A percentile compares a stretch with the other conserved stretches of the same genome.
Conservation (phyloP, 2,329 filamentous ascomycete species). For the Hypoxylon sp. region DNA sequence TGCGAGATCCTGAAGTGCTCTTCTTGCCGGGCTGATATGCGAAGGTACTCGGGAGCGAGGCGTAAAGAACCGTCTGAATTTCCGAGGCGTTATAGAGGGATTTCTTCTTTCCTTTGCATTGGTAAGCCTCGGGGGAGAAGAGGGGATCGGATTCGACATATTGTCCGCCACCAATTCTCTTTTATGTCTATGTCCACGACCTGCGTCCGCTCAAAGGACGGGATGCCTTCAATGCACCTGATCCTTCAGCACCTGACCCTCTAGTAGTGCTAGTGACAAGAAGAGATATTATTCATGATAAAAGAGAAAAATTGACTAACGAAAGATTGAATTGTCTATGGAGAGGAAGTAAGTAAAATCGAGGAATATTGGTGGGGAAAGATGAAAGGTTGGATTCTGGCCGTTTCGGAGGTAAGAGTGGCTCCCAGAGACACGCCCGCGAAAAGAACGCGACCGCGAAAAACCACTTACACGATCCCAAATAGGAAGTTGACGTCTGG, state of each 20-base stretch:
- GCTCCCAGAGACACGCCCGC: slow-evolving; percentile 39
- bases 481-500: slow-evolving; percentile 36
- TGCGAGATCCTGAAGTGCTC: slow-evolving; percentile 60
- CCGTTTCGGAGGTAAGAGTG: slow-evolving; percentile 31
- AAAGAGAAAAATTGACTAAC: not conserved
- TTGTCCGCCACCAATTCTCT: slow-evolving; percentile 25
- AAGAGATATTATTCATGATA: slow-evolving; percentile 18
- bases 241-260: slow-evolving; percentile 21
- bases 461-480: slow-evolving; percentile 45
- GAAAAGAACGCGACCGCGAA: slow-evolving; percentile 44
- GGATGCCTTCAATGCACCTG: slow-evolving; percentile 18
- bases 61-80: slow-evolving; percentile 69
- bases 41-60: slow-evolving; percentile 61
- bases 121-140: slow-evolving; percentile 49
- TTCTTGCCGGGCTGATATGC: slow-evolving; percentile 57
- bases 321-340: slow-evolving; percentile 1
- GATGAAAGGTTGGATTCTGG: slow-evolving; percentile 27
- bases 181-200: slow-evolving; percentile 13
- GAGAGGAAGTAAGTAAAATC: slow-evolving; percentile 6
- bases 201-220: slow-evolving; percentile 18
- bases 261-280: slow-evolving; percentile 1
- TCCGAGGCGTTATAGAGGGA: slow-evolving; percentile 68
- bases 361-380: slow-evolving; percentile 21
- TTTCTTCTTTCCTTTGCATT: slow-evolving; percentile 63
- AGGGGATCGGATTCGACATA: slow-evolving; percentile 41